Evolutionary conservation across 2,329 filamentous ascomycete species (phyloP).

Genomic region (Mollisia scopiformis): DNA sequence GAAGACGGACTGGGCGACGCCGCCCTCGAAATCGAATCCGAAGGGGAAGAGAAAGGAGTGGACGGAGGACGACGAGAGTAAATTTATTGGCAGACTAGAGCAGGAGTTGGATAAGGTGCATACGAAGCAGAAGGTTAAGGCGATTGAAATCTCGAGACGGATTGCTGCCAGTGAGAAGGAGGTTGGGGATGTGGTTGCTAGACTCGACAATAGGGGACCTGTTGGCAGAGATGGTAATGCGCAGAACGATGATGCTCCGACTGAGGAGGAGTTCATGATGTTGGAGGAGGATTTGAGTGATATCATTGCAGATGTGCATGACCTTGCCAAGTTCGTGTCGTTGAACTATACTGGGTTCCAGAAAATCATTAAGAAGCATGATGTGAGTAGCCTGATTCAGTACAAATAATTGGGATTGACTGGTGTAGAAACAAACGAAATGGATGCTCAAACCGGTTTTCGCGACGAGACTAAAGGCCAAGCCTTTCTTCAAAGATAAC

Average conservation of each 20-base stretch:
- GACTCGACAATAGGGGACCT: conserved; percentile 66
- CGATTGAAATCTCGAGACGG: conserved; percentile 89
- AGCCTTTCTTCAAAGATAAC: conserved; percentile 98
- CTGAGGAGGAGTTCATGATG: conserved; percentile 91
- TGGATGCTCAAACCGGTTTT: conserved; percentile 97
- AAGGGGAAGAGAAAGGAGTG: conserved; percentile 65
- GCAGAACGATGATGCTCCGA: conserved; percentile 57
- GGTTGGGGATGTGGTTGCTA: conserved; percentile 82
- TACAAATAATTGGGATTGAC: conserved; percentile 15
- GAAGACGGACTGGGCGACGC: conserved; percentile 68
- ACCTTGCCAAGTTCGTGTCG: conserved; percentile 96
- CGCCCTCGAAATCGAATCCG: conserved; percentile 48
- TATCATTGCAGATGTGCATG: conserved; percentile 97
- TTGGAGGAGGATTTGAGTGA: conserved; percentile 95
- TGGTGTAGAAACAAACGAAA: conserved; percentile 79
- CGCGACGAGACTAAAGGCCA: conserved; percentile 88
- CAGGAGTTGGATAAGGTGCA: conserved; percentile 96
- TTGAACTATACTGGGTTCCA: conserved; percentile 99
- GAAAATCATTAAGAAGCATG: conserved; percentile 99
- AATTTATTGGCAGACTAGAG: conserved; percentile 86
- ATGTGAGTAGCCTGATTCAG: conserved; percentile 59
- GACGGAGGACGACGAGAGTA: conserved; percentile 89
- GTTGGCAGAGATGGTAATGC: conserved; percentile 34
- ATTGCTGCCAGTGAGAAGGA: conserved; percentile 89
- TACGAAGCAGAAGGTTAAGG: conserved; percentile 96